These are phyloP conservation scores for Buxus sempervirens DNA, from an alignment of 164 flowering plant genomes.

Conservation along the genomic window DNA sequence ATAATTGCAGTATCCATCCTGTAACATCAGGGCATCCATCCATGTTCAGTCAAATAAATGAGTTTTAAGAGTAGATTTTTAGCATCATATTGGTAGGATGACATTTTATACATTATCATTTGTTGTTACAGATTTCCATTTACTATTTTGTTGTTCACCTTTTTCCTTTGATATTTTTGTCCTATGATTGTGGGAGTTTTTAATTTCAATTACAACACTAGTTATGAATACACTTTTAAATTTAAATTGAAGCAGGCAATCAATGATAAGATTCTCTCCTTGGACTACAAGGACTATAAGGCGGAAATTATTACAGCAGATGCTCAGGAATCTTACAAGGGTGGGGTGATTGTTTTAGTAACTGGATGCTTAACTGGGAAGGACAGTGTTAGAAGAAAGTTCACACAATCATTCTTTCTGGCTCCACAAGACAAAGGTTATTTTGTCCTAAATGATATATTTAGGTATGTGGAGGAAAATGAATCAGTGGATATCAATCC, in stretches of 20 bases:
- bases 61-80: too few relatives aligned
- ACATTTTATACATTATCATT: neutral
- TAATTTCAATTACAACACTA: neutral
- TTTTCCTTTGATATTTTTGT: neutral
- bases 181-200: neutral
- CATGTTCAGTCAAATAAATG: neutral
- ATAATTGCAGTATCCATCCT: neutral
- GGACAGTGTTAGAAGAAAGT: conserved; percentile 51
- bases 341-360: conserved; percentile 57
- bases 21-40: neutral
- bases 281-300: conserved; percentile 43
- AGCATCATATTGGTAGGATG: neutral
- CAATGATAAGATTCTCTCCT: conserved; percentile 45
- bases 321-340: conserved; percentile 54
- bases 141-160: neutral
- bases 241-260: conserved; percentile 42
- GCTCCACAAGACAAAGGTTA: conserved; percentile 69
- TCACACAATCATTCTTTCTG: conserved; percentile 55
- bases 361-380: conserved; percentile 64
- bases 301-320: conserved; percentile 66
- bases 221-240: neutral
- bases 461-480: conserved; percentile 45
- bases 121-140: neutral
- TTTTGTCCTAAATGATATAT: conserved; percentile 57
- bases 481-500: conserved; percentile 13